Conservation (phyloP, 441 rosid species). For the Populus tomentosa region DNA sequence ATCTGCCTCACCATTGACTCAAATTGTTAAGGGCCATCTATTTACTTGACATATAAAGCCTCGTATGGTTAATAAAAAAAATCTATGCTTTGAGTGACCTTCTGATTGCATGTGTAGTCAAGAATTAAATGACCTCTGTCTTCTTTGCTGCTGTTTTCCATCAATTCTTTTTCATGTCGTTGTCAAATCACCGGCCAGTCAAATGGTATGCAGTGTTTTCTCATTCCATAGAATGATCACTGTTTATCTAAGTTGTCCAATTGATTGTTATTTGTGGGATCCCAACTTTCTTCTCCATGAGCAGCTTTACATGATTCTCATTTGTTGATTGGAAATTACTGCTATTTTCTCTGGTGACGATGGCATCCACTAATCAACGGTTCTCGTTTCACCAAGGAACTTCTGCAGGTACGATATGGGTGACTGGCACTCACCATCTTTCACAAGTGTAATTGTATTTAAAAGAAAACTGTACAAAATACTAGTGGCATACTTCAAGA, state of each 20-base stretch:
- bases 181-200: not conserved
- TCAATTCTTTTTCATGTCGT: not conserved
- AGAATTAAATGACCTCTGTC: not conserved
- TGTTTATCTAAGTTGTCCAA: not conserved
- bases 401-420: not conserved
- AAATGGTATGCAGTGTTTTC: not conserved
- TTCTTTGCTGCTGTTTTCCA: not conserved
- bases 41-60: not conserved
- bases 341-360: not conserved
- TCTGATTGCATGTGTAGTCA: not conserved
- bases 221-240: not conserved
- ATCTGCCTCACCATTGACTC: not conserved
- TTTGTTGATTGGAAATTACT: not conserved
- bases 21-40: not conserved
- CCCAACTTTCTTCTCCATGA: not conserved
- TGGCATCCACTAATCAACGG: not conserved
- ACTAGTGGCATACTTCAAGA: too few relatives aligned
- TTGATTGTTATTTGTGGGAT: not conserved
- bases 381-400: not conserved
- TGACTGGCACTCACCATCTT: not conserved
- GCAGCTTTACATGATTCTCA: not conserved
- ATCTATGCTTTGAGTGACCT: not conserved
- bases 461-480: too few relatives aligned
- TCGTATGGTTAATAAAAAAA: not conserved
- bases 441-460: too few relatives aligned